Conservation (phyloP, 305 asterid genomes). For the Striga hermonthica region DNA sequence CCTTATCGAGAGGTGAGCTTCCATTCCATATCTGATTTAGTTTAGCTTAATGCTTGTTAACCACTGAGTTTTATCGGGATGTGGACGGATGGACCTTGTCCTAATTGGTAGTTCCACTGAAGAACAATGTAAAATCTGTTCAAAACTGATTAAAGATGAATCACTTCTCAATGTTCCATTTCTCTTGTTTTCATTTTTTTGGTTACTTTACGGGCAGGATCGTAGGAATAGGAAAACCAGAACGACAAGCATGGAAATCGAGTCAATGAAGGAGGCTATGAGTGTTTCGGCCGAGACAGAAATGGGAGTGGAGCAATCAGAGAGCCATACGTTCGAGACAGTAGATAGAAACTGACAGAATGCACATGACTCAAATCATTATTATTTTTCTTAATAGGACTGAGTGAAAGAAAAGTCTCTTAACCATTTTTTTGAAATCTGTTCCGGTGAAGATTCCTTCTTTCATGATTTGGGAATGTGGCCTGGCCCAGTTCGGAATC, state of each 20-base stretch:
- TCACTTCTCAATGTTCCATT: neutral
- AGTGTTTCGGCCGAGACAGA: conserved; percentile 3
- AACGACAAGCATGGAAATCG: conserved; percentile 12
- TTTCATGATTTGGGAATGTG: neutral
- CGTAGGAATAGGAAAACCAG: conserved; percentile 16
- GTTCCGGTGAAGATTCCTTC: conserved; percentile 1
- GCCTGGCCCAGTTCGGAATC: neutral
- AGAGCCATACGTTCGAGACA: conserved; percentile 5
- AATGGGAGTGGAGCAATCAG: neutral
- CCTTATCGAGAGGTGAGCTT: conserved; percentile 18
- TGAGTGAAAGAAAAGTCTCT: neutral
- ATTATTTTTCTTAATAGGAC: neutral
- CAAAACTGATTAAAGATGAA: neutral
- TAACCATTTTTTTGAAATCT: neutral
- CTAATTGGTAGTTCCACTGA: too few relatives aligned
- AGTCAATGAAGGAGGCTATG: neutral
- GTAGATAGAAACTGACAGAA: neutral
- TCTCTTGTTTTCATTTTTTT: neutral
- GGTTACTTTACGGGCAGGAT: neutral
- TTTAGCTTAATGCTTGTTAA: neutral
- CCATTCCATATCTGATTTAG: neutral
- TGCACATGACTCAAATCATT: neutral
- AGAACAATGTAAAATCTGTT: neutral
- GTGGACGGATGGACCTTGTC: too few relatives aligned
- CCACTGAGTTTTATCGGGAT: neutral